Conservation (phyloP, 2,329 filamentous ascomycete genomes). For the Exophiala bonariae region DNA sequence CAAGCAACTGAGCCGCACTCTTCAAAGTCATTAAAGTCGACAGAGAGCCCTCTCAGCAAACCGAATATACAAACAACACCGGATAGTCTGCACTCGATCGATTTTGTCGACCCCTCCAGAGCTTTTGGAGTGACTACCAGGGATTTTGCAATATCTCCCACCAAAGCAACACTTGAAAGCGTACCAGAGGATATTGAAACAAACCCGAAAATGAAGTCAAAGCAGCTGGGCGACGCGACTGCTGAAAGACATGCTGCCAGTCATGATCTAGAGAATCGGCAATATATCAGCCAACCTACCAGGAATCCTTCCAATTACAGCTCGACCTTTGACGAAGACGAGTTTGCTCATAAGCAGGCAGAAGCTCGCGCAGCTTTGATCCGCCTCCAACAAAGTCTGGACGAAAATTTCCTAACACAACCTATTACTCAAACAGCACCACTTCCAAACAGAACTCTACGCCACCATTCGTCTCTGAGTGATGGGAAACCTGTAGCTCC, state of each 20-base stretch:
- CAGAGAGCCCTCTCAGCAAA: not conserved
- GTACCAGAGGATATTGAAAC: slow-evolving; percentile 16
- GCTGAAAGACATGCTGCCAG: slow-evolving; percentile 1
- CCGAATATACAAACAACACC: slow-evolving; percentile 8
- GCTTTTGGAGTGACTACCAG: slow-evolving; percentile 19
- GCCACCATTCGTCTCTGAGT: slow-evolving; percentile 11
- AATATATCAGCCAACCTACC: not conserved
- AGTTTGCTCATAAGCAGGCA: slow-evolving; percentile 27
- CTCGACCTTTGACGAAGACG: slow-evolving; percentile 25
- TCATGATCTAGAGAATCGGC: slow-evolving; percentile 10
- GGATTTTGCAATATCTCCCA: slow-evolving; percentile 23
- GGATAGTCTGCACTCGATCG: slow-evolving; percentile 9
- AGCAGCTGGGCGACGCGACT: not conserved
- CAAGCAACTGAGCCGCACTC: not conserved
- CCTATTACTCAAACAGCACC: slow-evolving; percentile 7
- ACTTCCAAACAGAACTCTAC: slow-evolving; percentile 9
- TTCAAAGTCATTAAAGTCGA: not conserved
- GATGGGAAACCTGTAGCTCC: slow-evolving; percentile 18
- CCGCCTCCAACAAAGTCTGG: slow-evolving; percentile 26
- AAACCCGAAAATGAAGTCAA: slow-evolving; percentile 3
- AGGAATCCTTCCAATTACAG: not conserved
- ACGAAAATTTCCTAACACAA: slow-evolving; percentile 22
- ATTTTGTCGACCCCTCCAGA: slow-evolving; percentile 9
- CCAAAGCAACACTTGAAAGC: slow-evolving; percentile 16
- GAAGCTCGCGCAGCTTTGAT: slow-evolving; percentile 27